phyloP scores from a whole-genome alignment of 73 alveolate species.

The Urostyla sp. region DNA sequence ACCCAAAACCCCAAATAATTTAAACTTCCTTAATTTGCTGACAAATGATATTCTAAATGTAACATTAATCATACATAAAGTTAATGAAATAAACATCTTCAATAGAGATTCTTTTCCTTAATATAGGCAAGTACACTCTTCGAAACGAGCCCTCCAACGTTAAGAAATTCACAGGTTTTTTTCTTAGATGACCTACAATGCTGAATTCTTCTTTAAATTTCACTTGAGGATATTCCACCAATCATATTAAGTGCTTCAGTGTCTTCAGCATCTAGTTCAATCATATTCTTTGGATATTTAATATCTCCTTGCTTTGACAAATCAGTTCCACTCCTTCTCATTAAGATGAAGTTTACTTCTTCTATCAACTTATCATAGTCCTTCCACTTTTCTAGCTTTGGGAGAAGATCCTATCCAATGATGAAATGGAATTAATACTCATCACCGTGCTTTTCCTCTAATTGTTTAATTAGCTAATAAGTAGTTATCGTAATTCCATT shows the following conservation, averaged over 20 bases:
- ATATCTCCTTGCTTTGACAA: background rate
- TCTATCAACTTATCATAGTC: conserved; percentile 62
- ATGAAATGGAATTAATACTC: conserved; percentile 68
- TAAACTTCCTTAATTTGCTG: background rate
- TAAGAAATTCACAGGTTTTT: background rate
- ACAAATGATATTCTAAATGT: background rate
- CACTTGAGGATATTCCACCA: conserved; percentile 51
- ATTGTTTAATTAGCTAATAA: conserved; percentile 56
- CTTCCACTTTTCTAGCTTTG: conserved; percentile 67
- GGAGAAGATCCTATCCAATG: conserved; percentile 80
- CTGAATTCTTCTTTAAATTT: conserved; percentile 29
- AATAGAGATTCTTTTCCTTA: conserved; percentile 12
- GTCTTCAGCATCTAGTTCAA: background rate
- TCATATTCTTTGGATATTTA: background rate
- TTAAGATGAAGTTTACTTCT: conserved; percentile 69
- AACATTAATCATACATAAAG: background rate
- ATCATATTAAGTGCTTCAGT: conserved; percentile 9
- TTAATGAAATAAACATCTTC: background rate
- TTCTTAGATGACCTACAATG: background rate
- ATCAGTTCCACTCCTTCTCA: conserved; percentile 68
- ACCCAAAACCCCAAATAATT: background rate
- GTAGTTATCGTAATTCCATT: conserved; percentile 79
- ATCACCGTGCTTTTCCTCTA: conserved; percentile 60
- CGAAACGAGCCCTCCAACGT: conserved; percentile 41
- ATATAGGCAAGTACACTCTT: conserved; percentile 25